Conservation (phyloP, 2,329 filamentous ascomycete species). For the Sclerotiophoma versabilis region DNA sequence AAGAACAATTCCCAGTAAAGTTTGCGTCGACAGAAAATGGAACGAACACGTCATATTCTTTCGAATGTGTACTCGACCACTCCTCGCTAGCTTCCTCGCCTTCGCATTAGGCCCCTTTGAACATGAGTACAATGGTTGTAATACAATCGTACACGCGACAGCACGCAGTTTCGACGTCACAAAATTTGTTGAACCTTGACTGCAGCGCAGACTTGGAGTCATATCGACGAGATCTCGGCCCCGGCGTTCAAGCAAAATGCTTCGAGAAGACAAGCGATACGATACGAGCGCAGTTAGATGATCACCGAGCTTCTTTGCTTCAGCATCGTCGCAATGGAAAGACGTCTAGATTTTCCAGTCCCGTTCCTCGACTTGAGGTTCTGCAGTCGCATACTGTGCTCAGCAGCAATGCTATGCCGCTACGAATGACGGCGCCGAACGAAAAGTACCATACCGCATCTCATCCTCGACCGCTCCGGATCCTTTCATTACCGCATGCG, state of each 20-base stretch:
- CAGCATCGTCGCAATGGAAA: conserved; percentile 14
- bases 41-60: conserved; percentile 3
- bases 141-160: conserved; percentile 20
- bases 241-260: conserved; percentile 29
- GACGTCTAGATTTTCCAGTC: conserved; percentile 12
- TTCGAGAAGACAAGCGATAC: conserved; percentile 31
- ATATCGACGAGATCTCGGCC: conserved; percentile 32
- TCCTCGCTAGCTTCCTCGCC: background rate
- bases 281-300: conserved; percentile 28
- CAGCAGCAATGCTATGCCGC: background rate
- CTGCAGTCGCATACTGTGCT: conserved; percentile 9
- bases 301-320: conserved; percentile 28
- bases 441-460: conserved; percentile 8
- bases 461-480: conserved; percentile 16
- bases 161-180: conserved; percentile 11
- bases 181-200: conserved; percentile 29
- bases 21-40: conserved; percentile 6
- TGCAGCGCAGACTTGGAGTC: conserved; percentile 31
- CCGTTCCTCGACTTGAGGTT: conserved; percentile 19
- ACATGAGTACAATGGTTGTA: conserved; percentile 17
- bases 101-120: background rate
- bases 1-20: conserved; percentile 11
- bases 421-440: conserved; percentile 1
- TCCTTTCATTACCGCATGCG: conserved; percentile 18
- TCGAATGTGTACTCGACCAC: background rate